Evolutionary conservation across 768 basidiomycete species (phyloP), one percentile per base, ranked within the genome.

Genomic region (Saitozyma sp.): DNA sequence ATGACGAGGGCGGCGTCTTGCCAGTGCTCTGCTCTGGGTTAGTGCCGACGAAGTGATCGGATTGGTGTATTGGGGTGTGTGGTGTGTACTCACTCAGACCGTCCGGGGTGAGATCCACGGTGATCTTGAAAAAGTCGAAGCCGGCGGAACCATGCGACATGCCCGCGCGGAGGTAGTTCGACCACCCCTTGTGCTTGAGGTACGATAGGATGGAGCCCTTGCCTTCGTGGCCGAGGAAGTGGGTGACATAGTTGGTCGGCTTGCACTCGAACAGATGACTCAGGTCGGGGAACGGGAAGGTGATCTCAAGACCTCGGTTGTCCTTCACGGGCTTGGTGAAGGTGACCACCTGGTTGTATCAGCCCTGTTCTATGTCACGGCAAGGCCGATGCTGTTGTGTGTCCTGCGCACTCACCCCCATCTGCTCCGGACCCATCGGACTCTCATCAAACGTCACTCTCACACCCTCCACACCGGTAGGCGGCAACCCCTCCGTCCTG

Each of bases 151-250:
- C 85, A 17, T 85, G 90, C 68, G 89, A 88, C 3, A 85, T 83
- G 0, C 89, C 91, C 50, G 87, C 83, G 58, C 84, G 86, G 54
- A 98, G 81, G 11, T 83, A 82, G 38, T 88, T 91, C 43, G 89
- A 84, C 92, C 92, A 95, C 2, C 91, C 90, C 73, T 88, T 89
- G 64, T 84, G 83, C 81, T 95, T 98, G 60, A 99, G 83, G 76
- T 92, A 92, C 0, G 92, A 91, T 70, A 90, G 84, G 39, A 98
- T 80, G 0, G 95, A 97, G 1, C 95, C 95, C 42, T 88, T 87
- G 1, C 93, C 94, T 82, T 69, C 86, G 84, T 90, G 91, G 86
- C 71, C 86, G 78, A 59, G 84, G 84, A 59, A 88, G 81, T 81
- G 93, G 84, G 80, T 88, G 85, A 70, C 84, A 84, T 72, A 94